phyloP scores from a whole-genome alignment of 2,329 filamentous ascomycete species.

The Colletotrichum sansevieriae region DNA sequence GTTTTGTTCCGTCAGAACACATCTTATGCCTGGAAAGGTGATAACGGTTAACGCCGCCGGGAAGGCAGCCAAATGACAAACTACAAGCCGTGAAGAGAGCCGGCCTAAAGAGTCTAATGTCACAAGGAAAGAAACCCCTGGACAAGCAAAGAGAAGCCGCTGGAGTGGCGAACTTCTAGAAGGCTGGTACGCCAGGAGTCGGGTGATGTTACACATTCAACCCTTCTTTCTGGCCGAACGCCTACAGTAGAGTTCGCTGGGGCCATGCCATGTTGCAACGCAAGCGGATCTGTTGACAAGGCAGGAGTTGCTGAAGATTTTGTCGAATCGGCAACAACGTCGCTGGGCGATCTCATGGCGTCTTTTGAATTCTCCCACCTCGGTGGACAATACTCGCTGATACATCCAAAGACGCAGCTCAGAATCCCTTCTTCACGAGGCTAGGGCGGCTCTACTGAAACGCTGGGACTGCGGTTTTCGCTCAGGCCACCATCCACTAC shows the following conservation, averaged over 20 bases:
- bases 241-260: slow-evolving; percentile 20
- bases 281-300: slow-evolving; percentile 15
- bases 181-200: slow-evolving; percentile 25
- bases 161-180: slow-evolving; percentile 30
- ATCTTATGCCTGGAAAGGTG: slow-evolving; percentile 11
- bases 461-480: slow-evolving; percentile 34
- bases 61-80: no score
- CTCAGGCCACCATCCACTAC: slow-evolving; percentile 35
- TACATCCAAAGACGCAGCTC: neutral
- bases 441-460: slow-evolving; percentile 33
- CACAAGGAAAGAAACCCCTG: slow-evolving; percentile 6
- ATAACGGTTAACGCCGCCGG: slow-evolving; percentile 1
- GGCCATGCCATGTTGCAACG: slow-evolving; percentile 22
- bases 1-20: slow-evolving; percentile 10
- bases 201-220: slow-evolving; percentile 17
- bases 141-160: neutral
- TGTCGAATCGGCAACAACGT: slow-evolving; percentile 25
- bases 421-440: neutral
- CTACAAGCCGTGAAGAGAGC: neutral
- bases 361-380: slow-evolving; percentile 5
- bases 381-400: neutral
- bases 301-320: slow-evolving; percentile 5
- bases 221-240: slow-evolving; percentile 18
- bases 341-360: slow-evolving; percentile 11
- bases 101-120: neutral